phyloP scores from a whole-genome alignment of 139 green algal species.

The Volvox reticuliferus region DNA sequence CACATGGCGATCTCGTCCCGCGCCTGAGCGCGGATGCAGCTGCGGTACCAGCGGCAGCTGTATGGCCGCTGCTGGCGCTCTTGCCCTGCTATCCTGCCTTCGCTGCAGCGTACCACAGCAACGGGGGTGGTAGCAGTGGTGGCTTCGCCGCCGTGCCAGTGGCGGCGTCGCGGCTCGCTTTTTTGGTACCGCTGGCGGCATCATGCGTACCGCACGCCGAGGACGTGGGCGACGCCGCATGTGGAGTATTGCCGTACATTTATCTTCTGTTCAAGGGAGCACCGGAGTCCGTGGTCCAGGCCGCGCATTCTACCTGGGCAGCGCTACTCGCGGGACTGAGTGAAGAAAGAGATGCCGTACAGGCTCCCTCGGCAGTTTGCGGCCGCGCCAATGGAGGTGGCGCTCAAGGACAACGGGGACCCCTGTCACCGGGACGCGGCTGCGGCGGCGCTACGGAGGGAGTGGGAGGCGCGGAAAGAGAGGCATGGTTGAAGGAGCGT shows the following conservation, averaged over 20 bases:
- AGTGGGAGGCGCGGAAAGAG: too few relatives aligned
- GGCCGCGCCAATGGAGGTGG: neutral
- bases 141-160: neutral
- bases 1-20: slow-evolving; percentile 12
- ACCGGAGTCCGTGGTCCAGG: neutral
- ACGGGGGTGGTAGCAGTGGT: neutral
- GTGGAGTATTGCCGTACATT: slow-evolving; percentile 24
- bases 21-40: neutral
- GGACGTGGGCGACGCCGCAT: neutral
- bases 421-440: neutral
- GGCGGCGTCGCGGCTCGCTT: slow-evolving; percentile 9
- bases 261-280: slow-evolving; percentile 35
- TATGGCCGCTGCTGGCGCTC: neutral
- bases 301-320: slow-evolving; percentile 31
- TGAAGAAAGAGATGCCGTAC: neutral
- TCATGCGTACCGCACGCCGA: neutral
- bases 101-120: neutral
- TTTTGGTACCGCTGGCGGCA: slow-evolving; percentile 25
- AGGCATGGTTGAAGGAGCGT: too few relatives aligned
- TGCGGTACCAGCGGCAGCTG: neutral
- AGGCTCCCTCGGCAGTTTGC: too few relatives aligned
- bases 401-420: neutral
- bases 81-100: slow-evolving; percentile 33
- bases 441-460: too few relatives aligned
- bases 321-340: slow-evolving; percentile 13